Evolutionary conservation across 2,329 filamentous ascomycete species (phyloP), one percentile per base, ranked within the genome.

Genomic region (Fusarium succisae): DNA sequence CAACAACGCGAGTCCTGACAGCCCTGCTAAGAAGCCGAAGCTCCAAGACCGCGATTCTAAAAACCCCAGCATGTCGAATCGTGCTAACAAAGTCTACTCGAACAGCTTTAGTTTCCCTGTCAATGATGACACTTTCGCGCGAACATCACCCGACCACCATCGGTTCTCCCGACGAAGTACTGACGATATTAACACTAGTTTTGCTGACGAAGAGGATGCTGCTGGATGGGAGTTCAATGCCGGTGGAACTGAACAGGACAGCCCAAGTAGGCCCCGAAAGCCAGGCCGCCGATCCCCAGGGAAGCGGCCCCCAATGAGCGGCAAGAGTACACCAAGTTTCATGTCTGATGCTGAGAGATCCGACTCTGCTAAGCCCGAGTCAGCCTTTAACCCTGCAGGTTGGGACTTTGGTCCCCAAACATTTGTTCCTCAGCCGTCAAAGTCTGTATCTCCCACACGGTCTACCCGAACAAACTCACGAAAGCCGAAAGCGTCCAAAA

Each of bases 101-200:
- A 69, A 76, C 82, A 91, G 89, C 81, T 91, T 91, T 77, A 84
- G 81, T 54, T 85, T 90, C 63, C 78, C 84, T 41, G 72, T 84
- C 65, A 81, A 85, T 67, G 82, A 86, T 63, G 83, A 86, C 45
- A 82, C 82, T 1, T 84, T 85, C 60, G 74, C 77, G 17, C 75
- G 76, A 38, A 79, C 83, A 11, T 80, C 81, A 15, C 77, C 82
- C n/a, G 78, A 81, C 26, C 80, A 79, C 41, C 80, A 82, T 47
- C 80, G 80, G 6, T 89, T 90, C 68, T 77, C 82, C 44, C 86
- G 85, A 68, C 86, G 81, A 64, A 91, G 87, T 74, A 82, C 87
- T 26, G 89, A 92, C 64, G 89, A 87, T 58, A 91, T 92, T 74
- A 89, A 90, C 79, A 91, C 90, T 24, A 87, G 83, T 44, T 92